These are phyloP conservation scores for Phanerochaete carnosa DNA, from an alignment of 768 basidiomycete species.

Conservation along the genomic window DNA sequence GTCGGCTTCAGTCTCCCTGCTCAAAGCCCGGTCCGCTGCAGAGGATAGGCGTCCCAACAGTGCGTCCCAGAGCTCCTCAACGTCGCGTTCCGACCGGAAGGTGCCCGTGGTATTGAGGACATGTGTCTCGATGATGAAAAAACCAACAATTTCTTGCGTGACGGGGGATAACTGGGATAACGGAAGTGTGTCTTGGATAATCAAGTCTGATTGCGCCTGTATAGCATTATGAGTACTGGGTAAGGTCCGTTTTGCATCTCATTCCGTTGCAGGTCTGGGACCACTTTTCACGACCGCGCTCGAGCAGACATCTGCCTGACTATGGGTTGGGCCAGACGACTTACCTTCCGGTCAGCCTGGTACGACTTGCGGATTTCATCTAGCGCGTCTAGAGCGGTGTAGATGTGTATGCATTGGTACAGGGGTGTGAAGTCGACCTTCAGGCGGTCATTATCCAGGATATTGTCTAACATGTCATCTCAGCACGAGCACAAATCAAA, in stretches of 20 bases:
- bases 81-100: constrained; percentile 88
- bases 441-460: constrained; percentile 87
- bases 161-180: constrained; percentile 67
- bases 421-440: constrained; percentile 92
- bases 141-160: constrained; percentile 92
- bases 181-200: constrained; percentile 74
- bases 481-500: constrained; percentile 7
- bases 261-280: too few relatives aligned
- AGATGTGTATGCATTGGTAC: constrained; percentile 96
- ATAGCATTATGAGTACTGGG: not conserved
- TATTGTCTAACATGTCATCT: constrained; percentile 60
- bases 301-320: not conserved
- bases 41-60: constrained; percentile 71
- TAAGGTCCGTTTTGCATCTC: not conserved
- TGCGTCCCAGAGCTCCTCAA: constrained; percentile 94
- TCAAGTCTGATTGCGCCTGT: constrained; percentile 97
- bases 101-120: constrained; percentile 84
- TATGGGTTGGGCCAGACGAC: not conserved
- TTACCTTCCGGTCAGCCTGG: constrained; percentile 87
- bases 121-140: constrained; percentile 94
- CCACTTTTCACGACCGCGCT: not conserved
- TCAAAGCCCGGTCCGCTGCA: constrained; percentile 70
- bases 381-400: constrained; percentile 85
- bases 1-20: constrained; percentile 74
- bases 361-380: constrained; percentile 89